Base-by-base conservation (phyloP, 2,329 filamentous ascomycete genomes). In the Verticillium zaregamsianum region DNA sequence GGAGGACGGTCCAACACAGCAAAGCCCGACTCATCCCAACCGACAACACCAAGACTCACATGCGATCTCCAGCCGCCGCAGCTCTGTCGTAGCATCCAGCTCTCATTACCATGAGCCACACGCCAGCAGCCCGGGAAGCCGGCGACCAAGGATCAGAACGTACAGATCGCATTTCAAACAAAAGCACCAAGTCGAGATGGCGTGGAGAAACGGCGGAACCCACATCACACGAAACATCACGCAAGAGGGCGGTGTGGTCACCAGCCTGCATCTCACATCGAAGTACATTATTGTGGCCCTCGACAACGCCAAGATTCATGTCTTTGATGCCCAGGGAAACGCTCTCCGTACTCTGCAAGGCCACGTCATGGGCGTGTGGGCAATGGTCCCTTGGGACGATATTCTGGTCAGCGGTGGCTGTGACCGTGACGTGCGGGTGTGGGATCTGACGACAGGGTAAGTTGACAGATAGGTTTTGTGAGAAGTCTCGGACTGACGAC, bases 281-380 rank as follows among this genome's bases (percentile, higher is more conserved):
- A 96, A 96, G 73, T 98, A 98, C 77, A 98, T 99, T 70, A 93
- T 99, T 57, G 93, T 98, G 66, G 95, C 95, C 58, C 84, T 99
- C 65, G 95, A 99, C 79, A 99, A 98, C 76, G 94, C 95, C 40
- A 96, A 96, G 80, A 99, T 99, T 55, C 95, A 99, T 75, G 93
- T 99, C 31, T 99, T 98, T 72, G 92, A 98, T 73, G 93, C 92
- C 0, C 87, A 95, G 67, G 95, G 95, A 37, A 89, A 93, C 68
- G 88, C 92, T 66, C 88, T 96, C 69, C 92, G 93, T 73, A 97
- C 92, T 2, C 79, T 99, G 32, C 90, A 95, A 71, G 95, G 95
- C 12, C 95, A 99, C 78, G 91, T 98, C 55, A 99, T 99, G 95
- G 95, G 95, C 49, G 95, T 99, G 23, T 99, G 95, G 95, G 95